phyloP scores from a whole-genome alignment of 768 basidiomycete genomes.

The Fibroporia radiculosa region DNA sequence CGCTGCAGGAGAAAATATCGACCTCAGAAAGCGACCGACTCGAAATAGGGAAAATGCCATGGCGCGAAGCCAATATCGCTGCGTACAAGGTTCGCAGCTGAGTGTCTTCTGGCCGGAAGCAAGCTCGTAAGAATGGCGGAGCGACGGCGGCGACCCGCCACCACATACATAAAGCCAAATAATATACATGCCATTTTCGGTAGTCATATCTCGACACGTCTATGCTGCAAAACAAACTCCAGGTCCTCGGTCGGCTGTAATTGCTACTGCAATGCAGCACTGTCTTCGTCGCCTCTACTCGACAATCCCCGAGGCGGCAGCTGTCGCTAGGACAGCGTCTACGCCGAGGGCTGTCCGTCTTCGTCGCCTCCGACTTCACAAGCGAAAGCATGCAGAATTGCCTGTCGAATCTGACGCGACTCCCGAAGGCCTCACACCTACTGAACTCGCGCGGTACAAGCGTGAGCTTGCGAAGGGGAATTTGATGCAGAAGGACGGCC shows the following conservation, averaged over 20 bases:
- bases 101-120: background rate
- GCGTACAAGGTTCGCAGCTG: background rate
- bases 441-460: conserved; percentile 54
- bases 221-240: background rate
- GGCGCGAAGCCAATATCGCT: background rate
- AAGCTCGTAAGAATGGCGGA: background rate
- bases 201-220: background rate
- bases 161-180: background rate
- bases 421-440: conserved; percentile 53
- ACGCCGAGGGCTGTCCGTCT: conserved; percentile 67
- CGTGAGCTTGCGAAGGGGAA: conserved; percentile 49
- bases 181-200: background rate
- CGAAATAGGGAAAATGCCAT: conserved; percentile 4
- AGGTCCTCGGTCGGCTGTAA: background rate
- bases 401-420: conserved; percentile 38
- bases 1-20: conserved; percentile 50
- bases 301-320: conserved; percentile 32
- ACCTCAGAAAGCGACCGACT: conserved; percentile 42
- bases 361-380: conserved; percentile 41
- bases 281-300: conserved; percentile 34
- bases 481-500: conserved; percentile 27
- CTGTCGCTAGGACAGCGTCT: conserved; percentile 54
- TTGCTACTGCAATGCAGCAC: conserved; percentile 27
- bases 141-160: background rate
- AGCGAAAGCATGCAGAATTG: conserved; percentile 30